These are phyloP conservation scores for Madurella fahalii DNA, from an alignment of 2,329 filamentous ascomycete genomes.

Conservation along the genomic window DNA sequence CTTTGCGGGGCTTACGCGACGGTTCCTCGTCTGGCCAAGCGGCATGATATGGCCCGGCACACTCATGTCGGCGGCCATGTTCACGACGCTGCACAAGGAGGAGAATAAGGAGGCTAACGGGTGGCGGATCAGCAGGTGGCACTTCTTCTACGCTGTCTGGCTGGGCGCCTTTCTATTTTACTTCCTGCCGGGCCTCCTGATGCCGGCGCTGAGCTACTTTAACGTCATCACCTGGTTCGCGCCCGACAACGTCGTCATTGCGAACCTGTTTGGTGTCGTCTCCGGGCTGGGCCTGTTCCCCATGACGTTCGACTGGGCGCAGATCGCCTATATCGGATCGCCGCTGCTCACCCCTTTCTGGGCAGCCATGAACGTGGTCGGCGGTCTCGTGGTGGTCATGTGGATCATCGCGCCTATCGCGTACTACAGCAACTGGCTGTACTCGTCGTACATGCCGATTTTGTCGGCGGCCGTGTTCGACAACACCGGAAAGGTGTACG, in stretches of 20 bases:
- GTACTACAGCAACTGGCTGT: slow-evolving; percentile 77
- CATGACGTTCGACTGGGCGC: slow-evolving; percentile 86
- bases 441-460: slow-evolving; percentile 81
- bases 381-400: slow-evolving; percentile 76
- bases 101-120: slow-evolving; percentile 78
- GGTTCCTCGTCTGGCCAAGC: slow-evolving; percentile 77
- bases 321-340: slow-evolving; percentile 83
- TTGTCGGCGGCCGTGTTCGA: slow-evolving; percentile 82
- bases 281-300: slow-evolving; percentile 81
- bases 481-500: slow-evolving; percentile 74
- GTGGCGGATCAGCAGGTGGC: slow-evolving; percentile 78
- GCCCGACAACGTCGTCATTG: slow-evolving; percentile 78
- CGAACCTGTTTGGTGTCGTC: slow-evolving; percentile 81
- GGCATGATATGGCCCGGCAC: slow-evolving; percentile 93
- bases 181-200: slow-evolving; percentile 76
- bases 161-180: slow-evolving; percentile 71
- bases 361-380: slow-evolving; percentile 80
- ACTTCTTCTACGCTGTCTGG: slow-evolving; percentile 77
- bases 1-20: slow-evolving; percentile 75
- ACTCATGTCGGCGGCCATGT: slow-evolving; percentile 85
- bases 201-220: slow-evolving; percentile 84
- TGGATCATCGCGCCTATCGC: slow-evolving; percentile 77
- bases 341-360: slow-evolving; percentile 80
- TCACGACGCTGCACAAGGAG: slow-evolving; percentile 78
- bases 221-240: slow-evolving; percentile 86